A percentile compares a stretch with the other conserved stretches of the same genome.
Conservation (phyloP, 768 basidiomycete genomes). For the Candolleomyces aberdarensis region DNA sequence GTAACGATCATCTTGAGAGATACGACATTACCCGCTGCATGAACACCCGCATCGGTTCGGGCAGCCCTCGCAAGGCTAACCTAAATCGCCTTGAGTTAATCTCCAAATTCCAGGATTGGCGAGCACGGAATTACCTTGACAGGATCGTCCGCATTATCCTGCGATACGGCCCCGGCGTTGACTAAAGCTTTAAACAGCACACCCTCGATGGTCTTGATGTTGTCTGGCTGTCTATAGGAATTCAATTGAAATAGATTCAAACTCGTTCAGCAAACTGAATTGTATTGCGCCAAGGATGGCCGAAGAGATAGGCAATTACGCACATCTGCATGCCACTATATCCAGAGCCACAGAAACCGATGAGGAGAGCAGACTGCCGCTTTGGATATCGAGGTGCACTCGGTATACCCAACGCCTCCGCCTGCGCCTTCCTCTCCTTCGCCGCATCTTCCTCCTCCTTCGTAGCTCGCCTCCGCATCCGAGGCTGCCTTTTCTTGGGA, state of each 20-base stretch:
- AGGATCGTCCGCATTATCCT: conserved; percentile 90
- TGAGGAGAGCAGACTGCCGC: conserved; percentile 75
- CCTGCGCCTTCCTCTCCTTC: conserved; percentile 16
- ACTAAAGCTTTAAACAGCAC: conserved; percentile 85
- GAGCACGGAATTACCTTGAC: conserved; percentile 56
- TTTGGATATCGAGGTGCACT: conserved; percentile 73
- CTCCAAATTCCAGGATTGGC: not conserved
- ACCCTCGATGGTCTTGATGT: conserved; percentile 82
- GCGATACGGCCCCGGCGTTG: conserved; percentile 88
- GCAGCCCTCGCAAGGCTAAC: conserved; percentile 86
- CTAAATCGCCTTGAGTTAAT: conserved; percentile 33
- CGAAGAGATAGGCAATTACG: conserved; percentile 22
- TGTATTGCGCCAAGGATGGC: not conserved
- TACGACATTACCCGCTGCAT: conserved; percentile 93
- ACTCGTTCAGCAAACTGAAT: not conserved
- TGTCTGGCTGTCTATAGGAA: conserved; percentile 58
- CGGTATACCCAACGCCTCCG: conserved; percentile 24
- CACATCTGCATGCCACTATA: conserved; percentile 97
- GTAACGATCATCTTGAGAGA: conserved; percentile 85
- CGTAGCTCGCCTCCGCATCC: conserved; percentile 43
- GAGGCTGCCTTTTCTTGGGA: conserved; percentile 33
- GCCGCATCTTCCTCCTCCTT: conserved; percentile 26
- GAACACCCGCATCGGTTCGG: conserved; percentile 95
- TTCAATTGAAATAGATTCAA: not conserved
- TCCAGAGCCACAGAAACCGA: conserved; percentile 91